Percentiles rank a stretch among this genome's conserved stretches.
phyloP scores from a whole-genome alignment of 2,329 filamentous ascomycete genomes.

The Colletotrichum spinosum region DNA sequence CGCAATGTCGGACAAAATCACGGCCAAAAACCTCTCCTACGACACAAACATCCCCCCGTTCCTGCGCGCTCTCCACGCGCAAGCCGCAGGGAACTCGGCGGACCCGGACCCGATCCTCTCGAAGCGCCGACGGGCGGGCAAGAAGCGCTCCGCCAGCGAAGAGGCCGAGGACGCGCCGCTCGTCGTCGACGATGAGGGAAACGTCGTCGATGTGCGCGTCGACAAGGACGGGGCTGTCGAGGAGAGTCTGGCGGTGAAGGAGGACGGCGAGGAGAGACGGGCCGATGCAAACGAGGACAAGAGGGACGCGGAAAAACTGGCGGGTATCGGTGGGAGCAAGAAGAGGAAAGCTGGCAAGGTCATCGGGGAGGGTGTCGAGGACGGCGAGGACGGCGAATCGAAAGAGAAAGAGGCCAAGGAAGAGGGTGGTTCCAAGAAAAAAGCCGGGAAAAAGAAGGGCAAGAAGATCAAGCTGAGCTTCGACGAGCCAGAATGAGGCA shows the following conservation, averaged over 20 bases:
- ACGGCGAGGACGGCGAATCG: slow-evolving; percentile 38
- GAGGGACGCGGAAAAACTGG: slow-evolving; percentile 50
- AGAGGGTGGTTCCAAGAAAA: slow-evolving; percentile 41
- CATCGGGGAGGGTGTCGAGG: slow-evolving; percentile 51
- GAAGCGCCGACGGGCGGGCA: slow-evolving; percentile 59
- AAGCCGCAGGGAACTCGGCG: slow-evolving; percentile 59
- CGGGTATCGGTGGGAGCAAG: slow-evolving; percentile 57
- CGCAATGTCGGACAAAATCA: slow-evolving; percentile 70
- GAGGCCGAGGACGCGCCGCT: slow-evolving; percentile 83
- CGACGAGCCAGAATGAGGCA: slow-evolving; percentile 40
- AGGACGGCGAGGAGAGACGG: slow-evolving; percentile 42
- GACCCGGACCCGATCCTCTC: slow-evolving; percentile 66
- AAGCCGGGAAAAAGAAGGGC: slow-evolving; percentile 56
- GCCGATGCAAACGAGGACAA: slow-evolving; percentile 39
- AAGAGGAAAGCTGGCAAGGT: slow-evolving; percentile 69
- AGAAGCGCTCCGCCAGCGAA: slow-evolving; percentile 70
- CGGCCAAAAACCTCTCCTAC: slow-evolving; percentile 78
- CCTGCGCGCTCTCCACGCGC: slow-evolving; percentile 66
- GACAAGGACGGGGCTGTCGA: slow-evolving; percentile 57
- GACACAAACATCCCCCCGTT: slow-evolving; percentile 70
- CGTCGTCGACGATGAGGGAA: slow-evolving; percentile 78
- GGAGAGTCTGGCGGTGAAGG: slow-evolving; percentile 43
- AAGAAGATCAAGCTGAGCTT: slow-evolving; percentile 78
- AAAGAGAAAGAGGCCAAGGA: slow-evolving; percentile 3
- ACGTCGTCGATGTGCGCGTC: slow-evolving; percentile 66